Evolutionary conservation across 176 grass and related monocot genomes (phyloP), one percentile per base, ranked within the genome.

Genomic region (Zoysia japonica): DNA sequence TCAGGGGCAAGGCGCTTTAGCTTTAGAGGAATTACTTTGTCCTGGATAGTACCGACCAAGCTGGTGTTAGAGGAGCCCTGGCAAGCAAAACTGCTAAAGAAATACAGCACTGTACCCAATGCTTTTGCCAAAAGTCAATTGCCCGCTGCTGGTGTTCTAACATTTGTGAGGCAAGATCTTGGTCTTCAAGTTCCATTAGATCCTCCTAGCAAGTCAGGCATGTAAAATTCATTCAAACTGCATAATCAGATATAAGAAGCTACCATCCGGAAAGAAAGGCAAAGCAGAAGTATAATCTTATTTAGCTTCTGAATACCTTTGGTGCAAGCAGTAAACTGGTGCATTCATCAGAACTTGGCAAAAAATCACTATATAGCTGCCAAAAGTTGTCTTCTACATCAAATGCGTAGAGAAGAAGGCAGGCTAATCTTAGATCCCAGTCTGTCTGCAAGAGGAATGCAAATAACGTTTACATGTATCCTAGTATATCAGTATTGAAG

Each of bases 111-210:
- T 72, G 61, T 90, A 97, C 95, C 95, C 95, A 97, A 77, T 97
- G 89, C 76, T 90, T 90, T 83, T 92, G 91, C 95, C 95, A 97
- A 94, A 97, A 97, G 88, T 97, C 87, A 64, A 92, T 85, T 69
- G 95, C 91, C 38, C 89, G 72, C 55, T 76, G 74, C 71, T 92
- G 87, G 36, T 83, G 61, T 74, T 87, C 57, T 78, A 92, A 84
- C 77, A 92, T 94, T 87, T 87, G 89, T 84, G 80, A 80, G 81
- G 87, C 78, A 47, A 97, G 78, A 82, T 80, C 87, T 61, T 80
- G 80, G 67, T 97, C 91, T 87, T 97, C 91, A 82, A 97, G 79
- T 70, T 97, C 91, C 85, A 92, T 78, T 46, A 97, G 71, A 83
- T 97, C 95, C 70, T 94, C 95, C 95, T 97, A 68, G 84, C 75